These are phyloP conservation scores for Starmerella geochares DNA, from an alignment of 805 yeast genomes.

Conservation along the genomic window DNA sequence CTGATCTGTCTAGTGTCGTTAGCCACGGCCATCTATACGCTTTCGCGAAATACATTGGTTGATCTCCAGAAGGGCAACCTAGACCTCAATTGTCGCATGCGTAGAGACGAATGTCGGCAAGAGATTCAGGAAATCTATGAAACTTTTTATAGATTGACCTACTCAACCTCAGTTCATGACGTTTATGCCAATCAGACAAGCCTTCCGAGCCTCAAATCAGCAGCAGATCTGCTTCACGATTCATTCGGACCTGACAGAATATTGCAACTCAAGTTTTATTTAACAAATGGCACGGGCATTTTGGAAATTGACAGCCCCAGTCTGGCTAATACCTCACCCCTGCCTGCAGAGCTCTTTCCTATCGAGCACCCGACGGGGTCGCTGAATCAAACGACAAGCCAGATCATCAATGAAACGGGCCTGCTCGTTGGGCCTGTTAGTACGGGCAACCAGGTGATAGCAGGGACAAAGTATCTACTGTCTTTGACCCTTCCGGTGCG, in stretches of 20 bases:
- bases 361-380: neutral
- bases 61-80: conserved; percentile 33
- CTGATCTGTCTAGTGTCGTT: conserved; percentile 58
- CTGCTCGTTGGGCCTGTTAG: conserved; percentile 18
- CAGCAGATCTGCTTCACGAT: conserved; percentile 18
- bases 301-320: conserved; percentile 16
- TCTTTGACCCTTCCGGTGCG: conserved; percentile 19
- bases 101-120: conserved; percentile 21
- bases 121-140: conserved; percentile 16
- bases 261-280: conserved; percentile 16
- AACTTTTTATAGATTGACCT: conserved; percentile 14
- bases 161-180: conserved; percentile 17
- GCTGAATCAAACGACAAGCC: conserved; percentile 1
- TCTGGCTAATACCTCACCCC: neutral
- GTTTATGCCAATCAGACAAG: conserved; percentile 11
- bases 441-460: neutral
- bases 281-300: conserved; percentile 18
- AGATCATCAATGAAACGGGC: conserved; percentile 6
- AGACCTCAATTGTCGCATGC: conserved; percentile 22
- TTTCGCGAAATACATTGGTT: conserved; percentile 23
- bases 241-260: conserved; percentile 21
- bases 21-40: conserved; percentile 43
- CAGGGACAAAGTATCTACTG: conserved; percentile 12
- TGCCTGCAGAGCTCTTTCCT: conserved; percentile 16
- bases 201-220: neutral